phyloP scores from a whole-genome alignment of 2,329 filamentous ascomycete genomes.

The Ophiocordyceps polyrhachis-furcata region DNA sequence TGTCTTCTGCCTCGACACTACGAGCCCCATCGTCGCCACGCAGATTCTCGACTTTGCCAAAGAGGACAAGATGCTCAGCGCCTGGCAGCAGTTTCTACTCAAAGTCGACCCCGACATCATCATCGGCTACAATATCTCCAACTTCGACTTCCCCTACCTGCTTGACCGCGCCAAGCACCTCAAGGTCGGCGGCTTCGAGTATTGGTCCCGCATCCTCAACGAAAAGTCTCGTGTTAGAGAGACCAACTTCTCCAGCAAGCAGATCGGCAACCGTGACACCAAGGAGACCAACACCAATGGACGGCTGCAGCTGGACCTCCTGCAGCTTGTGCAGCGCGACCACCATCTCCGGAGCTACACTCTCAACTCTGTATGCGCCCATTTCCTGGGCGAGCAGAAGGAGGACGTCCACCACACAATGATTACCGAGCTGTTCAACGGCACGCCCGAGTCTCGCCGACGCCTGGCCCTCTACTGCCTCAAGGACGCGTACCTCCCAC shows the following conservation, averaged over 20 bases:
- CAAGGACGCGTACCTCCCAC: constrained; percentile 91
- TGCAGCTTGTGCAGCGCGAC: constrained; percentile 91
- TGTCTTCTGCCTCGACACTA: constrained; percentile 86
- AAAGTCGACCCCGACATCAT: constrained; percentile 92
- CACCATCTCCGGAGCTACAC: constrained; percentile 94
- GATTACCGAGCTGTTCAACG: constrained; percentile 97
- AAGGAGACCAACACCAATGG: constrained; percentile 92
- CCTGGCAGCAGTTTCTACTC: constrained; percentile 79
- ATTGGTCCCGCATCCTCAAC: constrained; percentile 64
- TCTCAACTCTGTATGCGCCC: constrained; percentile 83
- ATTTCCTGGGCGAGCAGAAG: constrained; percentile 93
- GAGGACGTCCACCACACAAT: constrained; percentile 98
- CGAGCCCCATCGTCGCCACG: constrained; percentile 85
- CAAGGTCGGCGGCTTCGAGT: constrained; percentile 63
- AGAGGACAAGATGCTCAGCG: constrained; percentile 79
- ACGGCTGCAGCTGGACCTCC: constrained; percentile 73
- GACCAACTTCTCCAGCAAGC: constrained; percentile 87
- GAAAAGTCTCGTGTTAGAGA: constrained; percentile 54
- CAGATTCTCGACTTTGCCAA: constrained; percentile 69
- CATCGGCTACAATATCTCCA: constrained; percentile 96
- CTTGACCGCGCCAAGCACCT: constrained; percentile 74
- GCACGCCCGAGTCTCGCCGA: constrained; percentile 78
- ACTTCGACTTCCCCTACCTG: constrained; percentile 96
- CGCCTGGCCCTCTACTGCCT: constrained; percentile 88
- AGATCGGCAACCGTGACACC: constrained; percentile 91